Evolutionary conservation across 2,329 filamentous ascomycete genomes (phyloP).

Genomic region (Aspergillus novofumigatus): DNA sequence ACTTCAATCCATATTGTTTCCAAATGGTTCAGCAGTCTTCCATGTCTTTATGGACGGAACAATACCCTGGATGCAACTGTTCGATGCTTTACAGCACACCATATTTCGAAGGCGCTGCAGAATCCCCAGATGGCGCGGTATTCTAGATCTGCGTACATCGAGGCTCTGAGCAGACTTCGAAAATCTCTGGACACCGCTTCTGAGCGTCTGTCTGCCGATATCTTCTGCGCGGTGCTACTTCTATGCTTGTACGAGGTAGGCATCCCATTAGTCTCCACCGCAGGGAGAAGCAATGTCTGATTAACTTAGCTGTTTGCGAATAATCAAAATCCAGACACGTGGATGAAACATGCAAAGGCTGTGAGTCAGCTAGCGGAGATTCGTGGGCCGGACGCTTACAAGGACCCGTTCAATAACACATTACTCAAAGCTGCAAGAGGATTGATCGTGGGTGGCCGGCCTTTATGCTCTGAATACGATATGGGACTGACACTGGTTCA

Average conservation of each 20-base stretch:
- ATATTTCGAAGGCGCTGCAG: conserved; percentile 17
- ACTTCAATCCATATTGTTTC: conserved; percentile 15
- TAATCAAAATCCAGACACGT: conserved; percentile 19
- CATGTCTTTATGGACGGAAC: conserved; percentile 22
- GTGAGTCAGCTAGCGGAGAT: conserved; percentile 21
- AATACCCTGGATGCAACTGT: conserved; percentile 22
- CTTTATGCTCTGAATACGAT: neutral
- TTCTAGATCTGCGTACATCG: conserved; percentile 21
- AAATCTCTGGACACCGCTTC: conserved; percentile 14
- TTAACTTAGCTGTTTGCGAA: conserved; percentile 23
- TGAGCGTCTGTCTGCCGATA: conserved; percentile 22
- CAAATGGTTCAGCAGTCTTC: conserved; percentile 23
- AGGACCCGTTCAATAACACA: conserved; percentile 18
- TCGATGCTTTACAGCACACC: conserved; percentile 23
- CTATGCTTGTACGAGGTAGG: conserved; percentile 28
- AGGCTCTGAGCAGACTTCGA: conserved; percentile 21
- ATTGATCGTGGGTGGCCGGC: conserved; percentile 18
- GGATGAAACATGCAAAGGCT: conserved; percentile 29
- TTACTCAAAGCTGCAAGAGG: conserved; percentile 25
- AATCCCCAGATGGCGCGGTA: conserved; percentile 21
- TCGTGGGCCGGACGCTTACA: conserved; percentile 21
- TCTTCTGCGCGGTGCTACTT: conserved; percentile 28
- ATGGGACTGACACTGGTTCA: conserved; percentile 5
- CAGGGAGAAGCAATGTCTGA: neutral
- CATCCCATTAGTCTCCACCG: neutral